Evolutionary conservation across 257 asterid species (phyloP).

Genomic region (Leptodermis oblonga): DNA sequence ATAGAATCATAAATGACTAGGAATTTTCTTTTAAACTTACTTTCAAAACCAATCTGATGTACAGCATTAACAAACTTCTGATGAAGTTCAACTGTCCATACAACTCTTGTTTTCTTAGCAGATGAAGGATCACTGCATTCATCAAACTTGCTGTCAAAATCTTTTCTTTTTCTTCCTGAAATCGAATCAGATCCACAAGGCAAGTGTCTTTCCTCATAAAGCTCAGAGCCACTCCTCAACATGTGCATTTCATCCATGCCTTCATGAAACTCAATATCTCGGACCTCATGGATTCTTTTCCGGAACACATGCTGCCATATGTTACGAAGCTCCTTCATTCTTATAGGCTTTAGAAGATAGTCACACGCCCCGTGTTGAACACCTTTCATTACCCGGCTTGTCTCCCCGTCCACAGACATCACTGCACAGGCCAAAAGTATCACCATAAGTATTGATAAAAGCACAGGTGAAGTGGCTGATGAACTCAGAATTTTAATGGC

Average conservation of each 20-base stretch:
- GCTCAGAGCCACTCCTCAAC: slow-evolving; percentile 37
- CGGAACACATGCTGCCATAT: slow-evolving; percentile 88
- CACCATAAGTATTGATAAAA: not conserved
- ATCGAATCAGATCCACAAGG: slow-evolving; percentile 39
- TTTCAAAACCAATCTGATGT: slow-evolving; percentile 53
- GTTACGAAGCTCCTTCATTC: slow-evolving; percentile 67
- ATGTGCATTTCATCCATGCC: slow-evolving; percentile 36
- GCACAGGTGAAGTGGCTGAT: not conserved
- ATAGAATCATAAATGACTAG: not conserved
- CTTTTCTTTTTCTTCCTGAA: slow-evolving; percentile 63
- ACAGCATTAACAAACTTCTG: slow-evolving; percentile 68
- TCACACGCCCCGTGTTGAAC: slow-evolving; percentile 83
- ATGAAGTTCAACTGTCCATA: slow-evolving; percentile 70
- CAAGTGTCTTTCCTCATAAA: slow-evolving; percentile 43
- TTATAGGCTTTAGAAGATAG: slow-evolving; percentile 74
- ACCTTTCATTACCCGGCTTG: slow-evolving; percentile 79
- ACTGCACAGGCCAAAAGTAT: slow-evolving; percentile 30
- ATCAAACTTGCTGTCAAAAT: slow-evolving; percentile 41
- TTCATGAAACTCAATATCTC: slow-evolving; percentile 39
- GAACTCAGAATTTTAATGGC: not conserved
- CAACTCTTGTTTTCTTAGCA: slow-evolving; percentile 71
- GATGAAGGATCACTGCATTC: slow-evolving; percentile 46
- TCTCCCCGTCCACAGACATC: slow-evolving; percentile 82
- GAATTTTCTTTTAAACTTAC: slow-evolving; percentile 35
- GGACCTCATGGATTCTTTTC: slow-evolving; percentile 53